phyloP scores from a whole-genome alignment of 192 early-diverging fungal species.

The Spinellus fusiger region DNA sequence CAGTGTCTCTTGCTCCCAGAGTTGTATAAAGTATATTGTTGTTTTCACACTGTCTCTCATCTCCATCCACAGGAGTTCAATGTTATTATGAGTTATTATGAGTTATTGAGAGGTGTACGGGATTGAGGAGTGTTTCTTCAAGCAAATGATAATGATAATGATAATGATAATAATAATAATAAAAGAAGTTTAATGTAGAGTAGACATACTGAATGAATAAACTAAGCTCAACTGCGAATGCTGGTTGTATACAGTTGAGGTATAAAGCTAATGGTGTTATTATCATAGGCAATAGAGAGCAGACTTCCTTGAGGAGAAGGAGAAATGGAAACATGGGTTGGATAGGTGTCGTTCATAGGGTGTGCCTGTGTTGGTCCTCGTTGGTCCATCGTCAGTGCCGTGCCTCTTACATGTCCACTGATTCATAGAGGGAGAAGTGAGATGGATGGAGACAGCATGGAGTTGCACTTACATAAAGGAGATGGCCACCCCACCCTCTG shows the following conservation, averaged over 20 bases:
- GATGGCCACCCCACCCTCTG: conserved; percentile 28
- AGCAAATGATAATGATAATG: too few species aligned
- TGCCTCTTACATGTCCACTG: conserved; percentile 44
- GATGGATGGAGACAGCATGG: neutral
- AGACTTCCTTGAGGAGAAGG: conserved; percentile 14
- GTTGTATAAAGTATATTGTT: conserved; percentile 53
- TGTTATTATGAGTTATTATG: too few species aligned
- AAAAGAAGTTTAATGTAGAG: too few species aligned
- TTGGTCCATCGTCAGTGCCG: neutral
- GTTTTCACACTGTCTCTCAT: neutral
- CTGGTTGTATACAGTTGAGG: conserved; percentile 13
- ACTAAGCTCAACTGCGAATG: too few species aligned
- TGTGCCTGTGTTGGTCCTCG: neutral
- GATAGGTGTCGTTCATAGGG: neutral
- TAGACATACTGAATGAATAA: too few species aligned
- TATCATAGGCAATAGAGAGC: conserved; percentile 23
- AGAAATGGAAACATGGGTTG: conserved; percentile 11
- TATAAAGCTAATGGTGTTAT: conserved; percentile 19
- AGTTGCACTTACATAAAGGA: conserved; percentile 27
- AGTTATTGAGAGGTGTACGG: too few species aligned
- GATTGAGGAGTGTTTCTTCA: too few species aligned
- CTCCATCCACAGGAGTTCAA: too few species aligned
- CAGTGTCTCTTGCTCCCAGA: conserved; percentile 87
- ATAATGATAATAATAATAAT: too few species aligned
- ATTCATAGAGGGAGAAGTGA: neutral